These are phyloP conservation scores for Boehmeria nivea DNA, from an alignment of 306 rosid species.

Conservation along the genomic window DNA sequence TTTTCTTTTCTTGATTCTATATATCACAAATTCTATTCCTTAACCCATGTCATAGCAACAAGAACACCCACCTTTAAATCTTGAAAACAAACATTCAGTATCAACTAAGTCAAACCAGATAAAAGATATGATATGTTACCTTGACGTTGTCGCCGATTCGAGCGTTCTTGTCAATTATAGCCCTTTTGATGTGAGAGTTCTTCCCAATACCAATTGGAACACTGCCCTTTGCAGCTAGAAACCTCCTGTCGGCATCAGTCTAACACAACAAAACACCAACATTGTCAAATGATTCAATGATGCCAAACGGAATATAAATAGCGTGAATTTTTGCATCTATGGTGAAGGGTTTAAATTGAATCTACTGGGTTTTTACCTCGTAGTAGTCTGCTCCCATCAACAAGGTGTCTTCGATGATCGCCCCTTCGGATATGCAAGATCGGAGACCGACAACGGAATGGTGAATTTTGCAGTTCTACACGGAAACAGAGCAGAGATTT, in stretches of 20 bases:
- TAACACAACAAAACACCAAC: conserved; percentile 21
- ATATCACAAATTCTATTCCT: too few species aligned
- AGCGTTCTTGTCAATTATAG: conserved; percentile 96
- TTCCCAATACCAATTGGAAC: conserved; percentile 91
- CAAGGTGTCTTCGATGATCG: conserved; percentile 84
- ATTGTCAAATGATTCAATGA: background rate
- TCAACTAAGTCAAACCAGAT: background rate
- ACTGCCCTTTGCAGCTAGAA: conserved; percentile 77
- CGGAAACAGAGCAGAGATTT: conserved; percentile 2
- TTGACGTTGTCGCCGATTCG: conserved; percentile 85
- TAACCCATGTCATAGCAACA: too few species aligned
- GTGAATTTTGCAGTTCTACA: conserved; percentile 91
- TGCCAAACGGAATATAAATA: background rate
- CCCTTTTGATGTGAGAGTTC: conserved; percentile 88
- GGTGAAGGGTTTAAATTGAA: too few species aligned
- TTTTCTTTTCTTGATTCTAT: too few species aligned
- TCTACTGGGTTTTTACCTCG: conserved; percentile 49
- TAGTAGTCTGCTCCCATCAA: conserved; percentile 99
- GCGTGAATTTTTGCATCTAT: too few species aligned
- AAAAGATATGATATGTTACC: conserved; percentile 35
- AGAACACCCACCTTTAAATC: background rate
- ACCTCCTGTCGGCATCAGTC: conserved; percentile 87
- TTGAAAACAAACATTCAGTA: background rate
- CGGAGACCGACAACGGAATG: conserved; percentile 94
- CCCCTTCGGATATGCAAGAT: conserved; percentile 96